Evolutionary conservation across 306 rosid genomes (phyloP).

Genomic region (Begonia masoniana): DNA sequence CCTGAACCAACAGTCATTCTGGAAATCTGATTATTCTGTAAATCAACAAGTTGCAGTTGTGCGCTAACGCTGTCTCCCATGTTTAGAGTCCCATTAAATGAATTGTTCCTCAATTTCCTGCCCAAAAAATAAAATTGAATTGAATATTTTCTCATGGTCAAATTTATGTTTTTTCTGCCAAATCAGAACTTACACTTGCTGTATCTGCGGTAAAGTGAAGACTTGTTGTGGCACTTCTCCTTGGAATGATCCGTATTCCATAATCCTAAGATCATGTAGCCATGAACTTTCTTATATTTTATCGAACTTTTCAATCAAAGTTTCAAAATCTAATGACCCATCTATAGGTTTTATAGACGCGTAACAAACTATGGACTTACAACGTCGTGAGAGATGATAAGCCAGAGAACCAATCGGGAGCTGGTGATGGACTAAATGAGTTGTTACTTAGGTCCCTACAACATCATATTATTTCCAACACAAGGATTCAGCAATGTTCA

Average conservation of each 20-base stretch:
- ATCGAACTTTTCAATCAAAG: background rate
- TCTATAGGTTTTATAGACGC: no score
- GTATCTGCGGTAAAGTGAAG: slow-evolving; percentile 57
- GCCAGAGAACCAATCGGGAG: slow-evolving; percentile 66
- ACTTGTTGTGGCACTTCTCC: slow-evolving; percentile 60
- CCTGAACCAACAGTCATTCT: slow-evolving; percentile 25
- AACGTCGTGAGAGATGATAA: slow-evolving; percentile 62
- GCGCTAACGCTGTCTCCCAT: slow-evolving; percentile 57
- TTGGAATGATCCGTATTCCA: slow-evolving; percentile 67
- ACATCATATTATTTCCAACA: slow-evolving; percentile 5
- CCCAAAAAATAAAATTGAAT: slow-evolving; percentile 3
- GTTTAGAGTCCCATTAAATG: slow-evolving; percentile 43
- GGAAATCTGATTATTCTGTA: slow-evolving; percentile 62
- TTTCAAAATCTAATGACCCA: background rate
- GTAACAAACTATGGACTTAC: slow-evolving; percentile 34
- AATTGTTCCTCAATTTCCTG: slow-evolving; percentile 69
- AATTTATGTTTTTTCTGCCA: background rate
- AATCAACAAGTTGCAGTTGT: slow-evolving; percentile 64
- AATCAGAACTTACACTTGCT: slow-evolving; percentile 70
- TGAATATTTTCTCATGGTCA: slow-evolving; percentile 3
- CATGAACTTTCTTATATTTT: background rate
- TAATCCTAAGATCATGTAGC: slow-evolving; percentile 23
- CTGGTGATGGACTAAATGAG: slow-evolving; percentile 48
- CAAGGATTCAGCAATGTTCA: slow-evolving; percentile 2
- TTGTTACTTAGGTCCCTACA: slow-evolving; percentile 84